These are phyloP conservation scores for Fusarium sp. DNA, from an alignment of 2,329 filamentous ascomycete genomes.

Conservation along the genomic window DNA sequence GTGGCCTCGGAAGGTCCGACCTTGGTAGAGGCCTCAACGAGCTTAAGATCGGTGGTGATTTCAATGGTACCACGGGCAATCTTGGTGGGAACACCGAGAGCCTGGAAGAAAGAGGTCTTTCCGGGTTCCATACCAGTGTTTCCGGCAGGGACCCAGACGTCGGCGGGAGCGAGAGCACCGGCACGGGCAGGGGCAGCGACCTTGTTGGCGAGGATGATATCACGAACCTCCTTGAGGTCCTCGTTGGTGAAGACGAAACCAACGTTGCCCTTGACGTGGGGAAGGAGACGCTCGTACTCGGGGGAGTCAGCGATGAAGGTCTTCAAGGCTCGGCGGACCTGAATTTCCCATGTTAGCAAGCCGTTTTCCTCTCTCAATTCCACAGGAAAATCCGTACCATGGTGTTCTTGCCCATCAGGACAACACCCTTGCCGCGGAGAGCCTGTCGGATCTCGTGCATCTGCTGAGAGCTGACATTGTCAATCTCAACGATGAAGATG, in stretches of 20 bases:
- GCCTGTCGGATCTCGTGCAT: conserved; percentile 99
- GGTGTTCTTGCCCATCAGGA: conserved; percentile 99
- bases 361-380: neutral
- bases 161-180: conserved; percentile 92
- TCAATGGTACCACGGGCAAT: conserved; percentile 99
- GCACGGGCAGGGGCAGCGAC: conserved; percentile 98
- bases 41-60: conserved; percentile 98
- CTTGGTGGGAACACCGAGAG: conserved; percentile 99
- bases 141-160: conserved; percentile 96
- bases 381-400: conserved; percentile 76
- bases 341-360: conserved; percentile 38
- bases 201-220: conserved; percentile 96
- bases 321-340: conserved; percentile 97
- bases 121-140: conserved; percentile 99
- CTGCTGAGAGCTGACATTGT: conserved; percentile 99
- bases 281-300: conserved; percentile 98
- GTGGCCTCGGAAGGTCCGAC: conserved; percentile 99
- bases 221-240: conserved; percentile 92
- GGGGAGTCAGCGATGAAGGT: conserved; percentile 91
- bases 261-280: conserved; percentile 96
- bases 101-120: conserved; percentile 99
- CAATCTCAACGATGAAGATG: conserved; percentile 96
- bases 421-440: conserved; percentile 92
- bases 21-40: conserved; percentile 92
- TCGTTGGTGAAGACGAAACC: conserved; percentile 99